Evolutionary conservation across 352 stramenopile species (phyloP), one percentile per base, ranked within the genome.

Genomic region (Globisporangium barbulae): DNA sequence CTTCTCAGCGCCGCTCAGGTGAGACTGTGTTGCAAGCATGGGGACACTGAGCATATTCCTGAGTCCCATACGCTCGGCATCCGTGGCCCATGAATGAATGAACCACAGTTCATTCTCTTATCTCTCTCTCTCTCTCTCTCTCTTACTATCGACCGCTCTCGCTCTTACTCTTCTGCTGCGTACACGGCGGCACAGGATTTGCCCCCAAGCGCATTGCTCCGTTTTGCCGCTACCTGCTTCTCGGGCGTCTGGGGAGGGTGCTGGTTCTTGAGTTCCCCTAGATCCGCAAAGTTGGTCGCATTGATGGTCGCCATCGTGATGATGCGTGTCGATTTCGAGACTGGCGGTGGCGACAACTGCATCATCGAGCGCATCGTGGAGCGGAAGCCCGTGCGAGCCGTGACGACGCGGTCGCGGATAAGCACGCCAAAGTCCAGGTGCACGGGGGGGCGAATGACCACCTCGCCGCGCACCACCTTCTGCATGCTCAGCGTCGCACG

Each of bases 341-440:
- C 17, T 5, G 42, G 17, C 1, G 17, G 42, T 19, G 42, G 5
- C 42, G 42, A 21, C 2, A 48, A 19, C 15, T 22, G 17, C 42
- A 48, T 48, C 42, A 22, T 48, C 1, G 42, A 48, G 42, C 42
- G 42, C 42, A 48, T 48, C 13, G 42, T 48, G 42, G 42, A 21
- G 42, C 42, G 42, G 42, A 48, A 48, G 42, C 42, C 42, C 42
- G 15, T 48, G 4, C 62, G 62, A 7, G 55, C 58, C 5, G 58
- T 59, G 19, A 66, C 58, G 25, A 62, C 17, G 13, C 67, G 62
- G 15, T 70, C 62, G 15, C 48, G 44, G 17, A 67, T 56, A 28
- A 72, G 61, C 5, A 69, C 62, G 2, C 57, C 63, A 60, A 67
- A 69, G 35, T 72, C 67, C 6, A 72, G 33, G 1, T 69, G 57